A percentile compares a stretch with the other conserved stretches of the same genome.
Evolutionary conservation across 257 asterid genomes (phyloP).

Genomic region (Solanum habrochaites): DNA sequence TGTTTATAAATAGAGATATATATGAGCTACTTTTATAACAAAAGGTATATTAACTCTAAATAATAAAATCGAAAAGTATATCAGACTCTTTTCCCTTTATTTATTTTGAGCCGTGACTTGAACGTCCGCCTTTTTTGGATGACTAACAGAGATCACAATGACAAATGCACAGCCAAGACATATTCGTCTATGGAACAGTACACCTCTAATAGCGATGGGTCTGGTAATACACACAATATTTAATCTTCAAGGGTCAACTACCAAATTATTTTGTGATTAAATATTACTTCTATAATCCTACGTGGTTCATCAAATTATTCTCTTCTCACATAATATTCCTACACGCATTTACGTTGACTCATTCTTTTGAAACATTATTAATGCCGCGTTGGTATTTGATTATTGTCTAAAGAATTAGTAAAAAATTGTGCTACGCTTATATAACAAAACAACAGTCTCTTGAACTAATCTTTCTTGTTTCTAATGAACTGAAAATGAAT

Average conservation of each 20-base stretch:
- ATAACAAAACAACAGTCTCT: not conserved
- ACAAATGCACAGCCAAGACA: not conserved
- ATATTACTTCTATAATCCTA: not conserved
- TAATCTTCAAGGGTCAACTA: not conserved
- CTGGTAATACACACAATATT: not conserved
- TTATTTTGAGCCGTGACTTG: not conserved
- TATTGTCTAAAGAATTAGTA: not conserved
- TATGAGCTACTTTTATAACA: too few species aligned
- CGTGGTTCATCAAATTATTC: not conserved
- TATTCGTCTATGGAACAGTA: not conserved
- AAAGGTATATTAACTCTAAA: too few species aligned
- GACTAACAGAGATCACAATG: not conserved
- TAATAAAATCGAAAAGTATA: too few species aligned
- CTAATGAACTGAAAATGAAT: constrained; percentile 15
- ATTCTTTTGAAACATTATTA: not conserved
- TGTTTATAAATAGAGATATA: too few species aligned
- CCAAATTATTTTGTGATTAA: not conserved
- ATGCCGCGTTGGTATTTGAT: not conserved
- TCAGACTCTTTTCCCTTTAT: too few species aligned
- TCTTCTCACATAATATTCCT: not conserved
- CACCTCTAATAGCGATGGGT: not conserved
- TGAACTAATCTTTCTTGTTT: not conserved
- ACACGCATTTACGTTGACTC: not conserved
- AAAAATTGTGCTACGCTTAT: not conserved
- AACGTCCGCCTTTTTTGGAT: not conserved